These are phyloP conservation scores for Aspergillus persii DNA, from an alignment of 2,329 filamentous ascomycete species.

Conservation along the genomic window DNA sequence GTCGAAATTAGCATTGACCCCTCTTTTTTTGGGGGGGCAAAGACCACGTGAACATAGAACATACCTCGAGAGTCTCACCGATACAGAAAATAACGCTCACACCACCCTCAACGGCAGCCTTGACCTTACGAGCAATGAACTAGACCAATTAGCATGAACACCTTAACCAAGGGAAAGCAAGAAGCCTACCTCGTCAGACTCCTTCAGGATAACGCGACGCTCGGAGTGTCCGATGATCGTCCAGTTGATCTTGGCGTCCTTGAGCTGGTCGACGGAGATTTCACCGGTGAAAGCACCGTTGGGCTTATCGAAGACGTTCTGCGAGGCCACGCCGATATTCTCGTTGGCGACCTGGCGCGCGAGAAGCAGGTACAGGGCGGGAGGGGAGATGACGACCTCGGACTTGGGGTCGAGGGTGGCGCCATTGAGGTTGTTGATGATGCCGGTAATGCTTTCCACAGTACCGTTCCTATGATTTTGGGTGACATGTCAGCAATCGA, in stretches of 20 bases:
- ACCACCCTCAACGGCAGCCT: conserved; percentile 82
- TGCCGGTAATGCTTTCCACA: conserved; percentile 81
- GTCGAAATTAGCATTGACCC: neutral
- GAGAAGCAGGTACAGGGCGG: conserved; percentile 84
- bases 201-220: conserved; percentile 83
- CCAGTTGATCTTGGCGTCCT: conserved; percentile 87
- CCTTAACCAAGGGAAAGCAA: too few relatives aligned
- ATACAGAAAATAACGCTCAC: conserved; percentile 94
- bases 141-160: conserved; percentile 21
- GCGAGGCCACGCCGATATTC: conserved; percentile 81
- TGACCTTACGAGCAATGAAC: conserved; percentile 90
- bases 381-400: conserved; percentile 95
- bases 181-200: conserved; percentile 64
- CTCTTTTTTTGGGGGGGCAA: conserved; percentile 7
- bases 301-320: conserved; percentile 97
- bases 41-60: conserved; percentile 28
- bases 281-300: conserved; percentile 97
- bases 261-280: conserved; percentile 87
- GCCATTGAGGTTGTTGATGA: conserved; percentile 84
- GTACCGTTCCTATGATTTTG: conserved; percentile 78
- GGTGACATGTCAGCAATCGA: neutral
- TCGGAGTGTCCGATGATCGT: conserved; percentile 92
- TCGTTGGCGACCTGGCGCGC: conserved; percentile 74
- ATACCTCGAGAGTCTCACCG: conserved; percentile 81
- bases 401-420: conserved; percentile 61